phyloP scores from a whole-genome alignment of 2,329 filamentous ascomycete genomes.

The Akanthomyces dipterigenus region DNA sequence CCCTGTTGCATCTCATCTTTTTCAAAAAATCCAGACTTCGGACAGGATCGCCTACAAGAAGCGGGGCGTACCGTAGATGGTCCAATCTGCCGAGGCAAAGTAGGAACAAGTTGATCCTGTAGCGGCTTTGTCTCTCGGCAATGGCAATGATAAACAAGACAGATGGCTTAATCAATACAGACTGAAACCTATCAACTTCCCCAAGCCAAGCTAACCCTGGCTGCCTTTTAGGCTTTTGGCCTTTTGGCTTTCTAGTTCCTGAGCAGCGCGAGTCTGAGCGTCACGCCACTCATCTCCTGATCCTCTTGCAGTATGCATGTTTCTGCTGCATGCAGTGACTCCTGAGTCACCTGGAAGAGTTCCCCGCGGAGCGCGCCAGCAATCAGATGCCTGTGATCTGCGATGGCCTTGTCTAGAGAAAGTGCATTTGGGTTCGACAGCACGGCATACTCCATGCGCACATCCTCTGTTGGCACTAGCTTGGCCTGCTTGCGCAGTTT shows the following conservation, averaged over 20 bases:
- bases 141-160: background rate
- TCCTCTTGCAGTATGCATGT: slow-evolving; percentile 2
- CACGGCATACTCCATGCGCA: slow-evolving; percentile 80
- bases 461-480: slow-evolving; percentile 76
- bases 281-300: slow-evolving; percentile 5
- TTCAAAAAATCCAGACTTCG: background rate
- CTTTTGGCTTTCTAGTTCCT: background rate
- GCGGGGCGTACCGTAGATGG: background rate
- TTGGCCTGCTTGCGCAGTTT: slow-evolving; percentile 82
- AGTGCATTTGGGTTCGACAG: slow-evolving; percentile 67
- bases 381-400: slow-evolving; percentile 55
- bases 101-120: background rate
- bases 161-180: background rate
- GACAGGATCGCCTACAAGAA: slow-evolving; percentile 1
- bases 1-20: slow-evolving; percentile 3
- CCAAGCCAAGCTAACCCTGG: background rate
- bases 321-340: background rate
- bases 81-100: background rate
- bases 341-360: slow-evolving; percentile 38
- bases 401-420: slow-evolving; percentile 51
- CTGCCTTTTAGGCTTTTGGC: background rate
- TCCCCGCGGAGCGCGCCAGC: slow-evolving; percentile 66
- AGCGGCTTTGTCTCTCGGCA: background rate
- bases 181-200: background rate
- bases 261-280: background rate